phyloP scores from a whole-genome alignment of 73 alveolate genomes.

The Tetrahymena thermophila region DNA sequence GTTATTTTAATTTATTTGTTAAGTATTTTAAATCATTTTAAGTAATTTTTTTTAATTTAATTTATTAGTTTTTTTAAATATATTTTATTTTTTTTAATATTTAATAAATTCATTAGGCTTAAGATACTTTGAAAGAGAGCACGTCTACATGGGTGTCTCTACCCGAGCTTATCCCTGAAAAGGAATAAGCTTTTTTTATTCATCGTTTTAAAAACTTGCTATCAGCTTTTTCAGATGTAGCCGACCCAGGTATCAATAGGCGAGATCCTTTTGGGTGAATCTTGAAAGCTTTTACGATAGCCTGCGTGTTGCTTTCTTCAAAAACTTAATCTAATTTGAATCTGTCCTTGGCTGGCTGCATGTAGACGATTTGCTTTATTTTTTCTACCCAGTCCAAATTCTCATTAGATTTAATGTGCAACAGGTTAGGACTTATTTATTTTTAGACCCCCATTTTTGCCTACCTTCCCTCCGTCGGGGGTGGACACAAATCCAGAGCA shows the following conservation, averaged over 20 bases:
- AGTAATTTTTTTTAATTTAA: background rate
- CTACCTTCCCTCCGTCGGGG: background rate
- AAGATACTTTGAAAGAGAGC: background rate
- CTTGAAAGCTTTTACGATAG: background rate
- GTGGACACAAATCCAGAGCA: background rate
- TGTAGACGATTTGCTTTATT: background rate
- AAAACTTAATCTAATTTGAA: background rate
- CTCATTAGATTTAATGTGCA: background rate
- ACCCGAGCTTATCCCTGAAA: background rate
- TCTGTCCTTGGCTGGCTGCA: constrained; percentile 5
- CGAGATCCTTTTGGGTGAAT: background rate
- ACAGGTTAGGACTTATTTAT: background rate
- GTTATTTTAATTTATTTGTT: too few relatives aligned
- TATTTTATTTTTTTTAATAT: background rate
- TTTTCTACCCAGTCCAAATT: constrained; percentile 1
- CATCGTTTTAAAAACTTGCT: constrained; percentile 1
- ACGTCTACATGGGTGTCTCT: background rate
- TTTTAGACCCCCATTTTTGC: background rate
- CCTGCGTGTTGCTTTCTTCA: background rate
- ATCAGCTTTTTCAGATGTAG: background rate
- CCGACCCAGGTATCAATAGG: constrained; percentile 6
- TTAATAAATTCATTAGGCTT: background rate
- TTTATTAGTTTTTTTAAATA: background rate
- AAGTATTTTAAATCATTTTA: background rate
- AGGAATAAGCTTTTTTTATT: background rate